Conservation (phyloP, 2,329 filamentous ascomycete species). For the Lachnellula willkommii region DNA sequence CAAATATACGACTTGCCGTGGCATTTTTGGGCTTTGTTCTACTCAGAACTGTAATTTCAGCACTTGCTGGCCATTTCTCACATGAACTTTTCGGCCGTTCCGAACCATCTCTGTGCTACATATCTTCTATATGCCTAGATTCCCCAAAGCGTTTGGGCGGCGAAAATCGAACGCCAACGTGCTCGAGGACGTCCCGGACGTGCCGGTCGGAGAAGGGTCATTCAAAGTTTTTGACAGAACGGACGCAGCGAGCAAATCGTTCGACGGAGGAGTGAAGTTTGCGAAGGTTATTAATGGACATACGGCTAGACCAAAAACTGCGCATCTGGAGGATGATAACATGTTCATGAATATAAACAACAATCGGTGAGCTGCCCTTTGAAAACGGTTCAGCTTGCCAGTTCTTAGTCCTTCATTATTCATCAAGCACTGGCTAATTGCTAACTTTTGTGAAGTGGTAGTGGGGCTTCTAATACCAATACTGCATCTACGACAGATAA, state of each 20-base stretch:
- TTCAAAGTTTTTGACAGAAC: conserved; percentile 33
- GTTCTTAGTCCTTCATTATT: not conserved
- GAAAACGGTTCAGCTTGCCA: not conserved
- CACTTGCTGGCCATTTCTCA: conserved; percentile 1
- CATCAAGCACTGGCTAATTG: not conserved
- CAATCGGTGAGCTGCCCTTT: conserved; percentile 30
- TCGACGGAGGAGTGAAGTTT: conserved; percentile 30
- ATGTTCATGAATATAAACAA: conserved; percentile 29
- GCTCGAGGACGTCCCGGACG: conserved; percentile 24
- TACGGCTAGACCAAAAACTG: conserved; percentile 18
- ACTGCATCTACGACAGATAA: conserved; percentile 32
- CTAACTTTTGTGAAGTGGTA: conserved; percentile 28
- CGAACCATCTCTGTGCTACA: conserved; percentile 4
- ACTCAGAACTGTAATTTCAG: not conserved
- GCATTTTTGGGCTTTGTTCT: not conserved
- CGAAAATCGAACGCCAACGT: conserved; percentile 31
- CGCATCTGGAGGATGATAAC: conserved; percentile 29
- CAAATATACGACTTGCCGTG: conserved; percentile 6
- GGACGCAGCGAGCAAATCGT: conserved; percentile 24
- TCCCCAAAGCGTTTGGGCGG: conserved; percentile 31
- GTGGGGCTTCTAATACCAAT: conserved; percentile 33
- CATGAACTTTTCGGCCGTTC: conserved; percentile 6
- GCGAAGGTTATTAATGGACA: conserved; percentile 14
- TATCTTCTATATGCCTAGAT: conserved; percentile 33
- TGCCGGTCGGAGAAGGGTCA: conserved; percentile 21